phyloP scores from a whole-genome alignment of 768 basidiomycete species.

The Suillus subalutaceus region DNA sequence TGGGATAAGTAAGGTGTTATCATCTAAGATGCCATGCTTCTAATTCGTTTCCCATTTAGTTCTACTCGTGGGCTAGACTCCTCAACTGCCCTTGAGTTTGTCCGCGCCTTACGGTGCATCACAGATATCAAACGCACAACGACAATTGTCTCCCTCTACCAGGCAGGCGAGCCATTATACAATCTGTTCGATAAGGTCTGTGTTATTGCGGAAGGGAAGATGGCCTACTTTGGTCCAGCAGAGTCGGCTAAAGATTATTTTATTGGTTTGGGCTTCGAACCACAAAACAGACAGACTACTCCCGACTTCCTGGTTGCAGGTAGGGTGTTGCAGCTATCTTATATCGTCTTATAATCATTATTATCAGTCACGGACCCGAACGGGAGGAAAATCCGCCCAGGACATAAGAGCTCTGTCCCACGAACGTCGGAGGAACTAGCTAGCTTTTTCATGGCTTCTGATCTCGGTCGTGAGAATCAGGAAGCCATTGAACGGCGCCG shows the following conservation, averaged over 20 bases:
- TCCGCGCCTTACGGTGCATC: constrained; percentile 66
- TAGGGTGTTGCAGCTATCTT: neutral
- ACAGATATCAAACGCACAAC: constrained; percentile 56
- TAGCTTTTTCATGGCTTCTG: constrained; percentile 44
- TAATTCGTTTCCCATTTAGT: constrained; percentile 55
- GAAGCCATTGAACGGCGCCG: constrained; percentile 52
- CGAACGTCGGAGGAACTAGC: constrained; percentile 63
- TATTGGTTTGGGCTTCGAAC: constrained; percentile 57
- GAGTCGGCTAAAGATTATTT: constrained; percentile 59
- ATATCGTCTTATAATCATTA: neutral
- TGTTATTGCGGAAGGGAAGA: constrained; percentile 61
- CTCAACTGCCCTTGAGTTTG: constrained; percentile 75
- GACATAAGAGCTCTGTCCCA: constrained; percentile 25
- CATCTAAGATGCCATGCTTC: neutral
- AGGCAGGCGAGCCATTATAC: constrained; percentile 74
- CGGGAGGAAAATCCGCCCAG: constrained; percentile 52
- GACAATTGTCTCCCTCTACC: constrained; percentile 84
- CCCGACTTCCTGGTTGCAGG: constrained; percentile 58
- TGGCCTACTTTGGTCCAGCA: constrained; percentile 64
- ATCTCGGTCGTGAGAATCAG: constrained; percentile 42
- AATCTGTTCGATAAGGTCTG: constrained; percentile 72
- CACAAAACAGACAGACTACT: constrained; percentile 60
- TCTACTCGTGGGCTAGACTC: constrained; percentile 71
- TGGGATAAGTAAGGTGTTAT: neutral
- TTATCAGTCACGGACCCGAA: constrained; percentile 58